These are phyloP conservation scores for Chlamydomonas sp. DNA, from an alignment of 139 green algal genomes.

Conservation along the genomic window DNA sequence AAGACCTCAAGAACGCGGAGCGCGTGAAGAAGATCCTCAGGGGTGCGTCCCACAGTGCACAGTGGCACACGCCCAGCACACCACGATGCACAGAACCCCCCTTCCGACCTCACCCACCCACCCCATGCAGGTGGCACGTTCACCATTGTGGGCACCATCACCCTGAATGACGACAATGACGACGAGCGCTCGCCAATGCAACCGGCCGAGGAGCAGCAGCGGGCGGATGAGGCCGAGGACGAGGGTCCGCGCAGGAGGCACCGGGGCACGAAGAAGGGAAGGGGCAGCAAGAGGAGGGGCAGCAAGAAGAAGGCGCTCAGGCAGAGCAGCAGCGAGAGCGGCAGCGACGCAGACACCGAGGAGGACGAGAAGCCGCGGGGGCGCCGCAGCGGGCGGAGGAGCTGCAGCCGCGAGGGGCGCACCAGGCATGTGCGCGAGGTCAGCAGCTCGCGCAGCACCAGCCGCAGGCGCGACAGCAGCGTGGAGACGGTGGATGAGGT, in stretches of 20 bases:
- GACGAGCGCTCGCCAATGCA: background rate
- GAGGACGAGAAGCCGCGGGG: background rate
- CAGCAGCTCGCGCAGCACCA: background rate
- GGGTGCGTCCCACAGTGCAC: too few relatives aligned
- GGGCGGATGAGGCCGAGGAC: background rate
- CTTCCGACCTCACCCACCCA: too few relatives aligned
- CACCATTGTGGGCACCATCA: conserved; percentile 5
- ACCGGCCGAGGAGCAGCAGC: background rate
- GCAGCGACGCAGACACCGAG: too few relatives aligned
- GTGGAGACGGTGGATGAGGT: too few relatives aligned
- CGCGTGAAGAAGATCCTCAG: conserved; percentile 3
- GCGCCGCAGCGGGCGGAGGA: background rate
- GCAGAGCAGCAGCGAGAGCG: too few relatives aligned
- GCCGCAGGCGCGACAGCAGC: background rate
- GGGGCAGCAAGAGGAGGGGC: too few relatives aligned
- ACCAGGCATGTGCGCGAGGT: too few relatives aligned
- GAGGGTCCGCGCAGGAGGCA: background rate
- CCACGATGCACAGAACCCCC: too few relatives aligned
- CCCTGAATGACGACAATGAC: background rate
- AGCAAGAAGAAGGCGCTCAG: too few relatives aligned
- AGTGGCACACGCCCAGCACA: too few relatives aligned
- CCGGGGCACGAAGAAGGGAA: background rate
- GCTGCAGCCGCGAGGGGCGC: background rate
- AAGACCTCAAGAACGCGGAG: conserved; percentile 8
- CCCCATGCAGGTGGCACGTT: conserved; percentile 15